Conservation (phyloP, 345 rosid species). For the Cardamine resedifolia region DNA sequence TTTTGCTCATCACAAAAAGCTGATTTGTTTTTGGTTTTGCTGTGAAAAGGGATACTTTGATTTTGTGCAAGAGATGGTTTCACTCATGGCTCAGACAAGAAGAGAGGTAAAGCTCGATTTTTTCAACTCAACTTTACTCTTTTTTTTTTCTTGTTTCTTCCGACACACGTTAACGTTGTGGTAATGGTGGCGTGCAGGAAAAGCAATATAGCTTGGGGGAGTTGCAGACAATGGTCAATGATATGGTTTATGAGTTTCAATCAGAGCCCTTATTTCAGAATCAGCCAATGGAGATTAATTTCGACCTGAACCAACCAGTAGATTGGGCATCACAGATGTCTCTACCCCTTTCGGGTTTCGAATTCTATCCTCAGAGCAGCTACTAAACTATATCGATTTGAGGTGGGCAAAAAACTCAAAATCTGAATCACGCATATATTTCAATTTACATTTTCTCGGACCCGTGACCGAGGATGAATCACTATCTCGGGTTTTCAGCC, state of each 20-base stretch:
- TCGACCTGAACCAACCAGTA: conserved; percentile 32
- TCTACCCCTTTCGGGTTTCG: too few relatives aligned
- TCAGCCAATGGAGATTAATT: conserved; percentile 11
- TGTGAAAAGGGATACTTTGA: conserved; percentile 57
- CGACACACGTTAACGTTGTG: background rate
- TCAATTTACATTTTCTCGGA: background rate
- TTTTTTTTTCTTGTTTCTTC: background rate
- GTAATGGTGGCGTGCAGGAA: conserved; percentile 16
- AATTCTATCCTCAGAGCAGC: conserved; percentile 28
- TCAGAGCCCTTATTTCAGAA: conserved; percentile 30
- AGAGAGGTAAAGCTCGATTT: conserved; percentile 53
- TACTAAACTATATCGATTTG: conserved; percentile 12
- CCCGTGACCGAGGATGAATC: background rate
- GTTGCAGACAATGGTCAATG: conserved; percentile 78
- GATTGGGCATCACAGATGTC: conserved; percentile 35
- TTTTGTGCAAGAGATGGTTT: conserved; percentile 84
- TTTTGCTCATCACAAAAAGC: background rate
- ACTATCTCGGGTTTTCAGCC: background rate
- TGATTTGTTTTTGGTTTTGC: background rate
- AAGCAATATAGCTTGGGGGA: conserved; percentile 90
- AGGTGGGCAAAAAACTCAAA: background rate
- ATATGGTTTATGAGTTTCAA: conserved; percentile 58
- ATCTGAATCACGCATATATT: background rate
- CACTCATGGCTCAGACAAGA: conserved; percentile 66
- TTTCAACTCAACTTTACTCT: background rate